These are phyloP conservation scores for Penicillium sp. DNA, from an alignment of 2,329 filamentous ascomycete genomes.

Conservation along the genomic window DNA sequence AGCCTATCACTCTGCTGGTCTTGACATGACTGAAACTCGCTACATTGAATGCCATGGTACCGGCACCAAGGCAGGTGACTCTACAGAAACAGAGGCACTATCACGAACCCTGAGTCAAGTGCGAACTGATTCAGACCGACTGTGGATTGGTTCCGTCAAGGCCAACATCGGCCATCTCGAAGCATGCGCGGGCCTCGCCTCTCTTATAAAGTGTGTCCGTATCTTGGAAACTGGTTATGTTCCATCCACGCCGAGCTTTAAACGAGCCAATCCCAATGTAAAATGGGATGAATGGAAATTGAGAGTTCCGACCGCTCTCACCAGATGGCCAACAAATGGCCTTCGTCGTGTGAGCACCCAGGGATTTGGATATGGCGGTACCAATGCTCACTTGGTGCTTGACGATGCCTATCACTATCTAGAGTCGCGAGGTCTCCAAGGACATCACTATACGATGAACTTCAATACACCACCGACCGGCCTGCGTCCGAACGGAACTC, in stretches of 20 bases:
- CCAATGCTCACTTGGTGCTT: slow-evolving; percentile 7
- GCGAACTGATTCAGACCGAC: neutral
- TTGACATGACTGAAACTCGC: neutral
- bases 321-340: slow-evolving; percentile 5
- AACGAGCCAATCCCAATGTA: neutral
- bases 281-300: slow-evolving; percentile 2
- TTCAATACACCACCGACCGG: too few species aligned
- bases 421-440: neutral
- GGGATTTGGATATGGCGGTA: slow-evolving; percentile 7
- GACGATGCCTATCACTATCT: slow-evolving; percentile 2
- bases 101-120: neutral
- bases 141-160: slow-evolving; percentile 18
- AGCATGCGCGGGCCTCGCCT: slow-evolving; percentile 15
- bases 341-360: slow-evolving; percentile 24
- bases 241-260: neutral
- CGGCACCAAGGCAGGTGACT: slow-evolving; percentile 6
- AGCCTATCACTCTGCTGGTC: neutral
- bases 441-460: neutral
- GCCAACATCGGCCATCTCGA: slow-evolving; percentile 26
- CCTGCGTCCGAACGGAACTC: neutral
- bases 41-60: slow-evolving; percentile 8
- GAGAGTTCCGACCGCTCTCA: slow-evolving; percentile 6
- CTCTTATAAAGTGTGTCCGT: neutral
- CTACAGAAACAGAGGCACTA: neutral
- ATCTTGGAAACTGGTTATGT: neutral